Evolutionary conservation across 2,329 filamentous ascomycete genomes (phyloP).

Genomic region (Orbilia quercus): DNA sequence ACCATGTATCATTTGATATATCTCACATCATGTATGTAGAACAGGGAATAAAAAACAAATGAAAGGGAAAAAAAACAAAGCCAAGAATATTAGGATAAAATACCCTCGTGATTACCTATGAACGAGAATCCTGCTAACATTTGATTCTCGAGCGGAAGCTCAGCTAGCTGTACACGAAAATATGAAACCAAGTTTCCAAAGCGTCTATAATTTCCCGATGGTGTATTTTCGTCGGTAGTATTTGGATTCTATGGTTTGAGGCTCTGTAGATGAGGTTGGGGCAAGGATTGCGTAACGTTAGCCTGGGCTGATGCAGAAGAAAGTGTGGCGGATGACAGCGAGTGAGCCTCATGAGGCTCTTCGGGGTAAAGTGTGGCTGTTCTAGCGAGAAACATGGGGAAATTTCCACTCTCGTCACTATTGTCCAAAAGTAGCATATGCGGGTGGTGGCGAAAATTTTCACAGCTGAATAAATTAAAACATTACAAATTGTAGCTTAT

Average conservation of each 20-base stretch:
- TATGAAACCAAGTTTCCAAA: conserved; percentile 4
- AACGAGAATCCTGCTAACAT: neutral
- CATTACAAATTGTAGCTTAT: neutral
- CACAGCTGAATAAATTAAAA: neutral
- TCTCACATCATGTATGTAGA: conserved; percentile 49
- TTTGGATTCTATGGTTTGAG: conserved; percentile 42
- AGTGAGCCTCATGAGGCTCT: conserved; percentile 47
- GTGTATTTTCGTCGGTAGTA: conserved; percentile 15
- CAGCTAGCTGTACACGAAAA: neutral
- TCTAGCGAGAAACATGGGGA: conserved; percentile 19
- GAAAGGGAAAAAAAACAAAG: conserved; percentile 12
- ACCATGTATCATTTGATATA: conserved; percentile 27
- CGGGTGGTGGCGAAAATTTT: conserved; percentile 1
- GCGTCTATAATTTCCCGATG: neutral
- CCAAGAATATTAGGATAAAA: conserved; percentile 3
- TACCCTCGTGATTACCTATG: neutral
- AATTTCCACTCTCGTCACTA: neutral
- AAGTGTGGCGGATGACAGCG: conserved; percentile 21
- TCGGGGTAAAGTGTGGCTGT: conserved; percentile 28
- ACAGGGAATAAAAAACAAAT: conserved; percentile 26
- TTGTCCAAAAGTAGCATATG: neutral
- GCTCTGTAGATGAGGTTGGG: conserved; percentile 45
- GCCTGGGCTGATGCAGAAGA: conserved; percentile 35
- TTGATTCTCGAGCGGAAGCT: neutral
- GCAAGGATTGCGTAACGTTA: conserved; percentile 44